phyloP scores from a whole-genome alignment of 2,329 filamentous ascomycete genomes.

The Cladosporium phlei region DNA sequence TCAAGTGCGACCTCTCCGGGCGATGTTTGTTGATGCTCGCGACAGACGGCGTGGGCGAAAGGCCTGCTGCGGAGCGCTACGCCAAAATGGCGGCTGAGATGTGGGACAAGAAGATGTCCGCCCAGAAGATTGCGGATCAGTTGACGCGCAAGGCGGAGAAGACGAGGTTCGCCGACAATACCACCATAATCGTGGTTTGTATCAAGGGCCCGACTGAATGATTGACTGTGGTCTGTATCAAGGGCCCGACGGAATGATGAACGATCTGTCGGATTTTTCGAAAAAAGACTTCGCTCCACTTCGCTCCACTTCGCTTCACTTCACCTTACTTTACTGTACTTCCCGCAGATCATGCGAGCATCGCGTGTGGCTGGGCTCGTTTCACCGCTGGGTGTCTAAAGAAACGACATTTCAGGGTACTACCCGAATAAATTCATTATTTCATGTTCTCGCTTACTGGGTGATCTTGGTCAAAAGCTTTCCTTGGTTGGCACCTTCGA shows the following conservation, averaged over 20 bases:
- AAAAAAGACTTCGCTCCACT: too few species aligned
- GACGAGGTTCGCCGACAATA: constrained; percentile 7
- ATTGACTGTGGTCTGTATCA: not conserved
- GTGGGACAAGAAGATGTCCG: constrained; percentile 11
- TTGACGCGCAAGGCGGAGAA: constrained; percentile 8
- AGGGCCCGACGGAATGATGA: not conserved
- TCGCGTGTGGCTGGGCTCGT: too few species aligned
- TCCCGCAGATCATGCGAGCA: too few species aligned
- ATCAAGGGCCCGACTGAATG: not conserved
- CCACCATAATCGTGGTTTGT: constrained; percentile 5
- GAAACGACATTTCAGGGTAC: too few species aligned
- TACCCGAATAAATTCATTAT: not conserved
- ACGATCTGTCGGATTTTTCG: too few species aligned
- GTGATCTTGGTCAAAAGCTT: constrained; percentile 40
- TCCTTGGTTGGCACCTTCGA: constrained; percentile 44
- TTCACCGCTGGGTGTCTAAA: too few species aligned
- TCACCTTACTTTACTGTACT: too few species aligned
- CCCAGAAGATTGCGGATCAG: constrained; percentile 8
- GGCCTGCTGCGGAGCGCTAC: not conserved
- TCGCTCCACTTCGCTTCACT: too few species aligned
- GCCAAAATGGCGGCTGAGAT: constrained; percentile 4
- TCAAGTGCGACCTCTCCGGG: not conserved
- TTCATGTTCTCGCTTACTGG: not conserved
- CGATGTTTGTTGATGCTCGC: constrained; percentile 1
- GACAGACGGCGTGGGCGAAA: constrained; percentile 10